Percentiles rank a stretch among this genome's conserved stretches.
These are phyloP conservation scores for Extremus antarcticus DNA, from an alignment of 495 filamentous ascomycete genomes.

Conservation along the genomic window DNA sequence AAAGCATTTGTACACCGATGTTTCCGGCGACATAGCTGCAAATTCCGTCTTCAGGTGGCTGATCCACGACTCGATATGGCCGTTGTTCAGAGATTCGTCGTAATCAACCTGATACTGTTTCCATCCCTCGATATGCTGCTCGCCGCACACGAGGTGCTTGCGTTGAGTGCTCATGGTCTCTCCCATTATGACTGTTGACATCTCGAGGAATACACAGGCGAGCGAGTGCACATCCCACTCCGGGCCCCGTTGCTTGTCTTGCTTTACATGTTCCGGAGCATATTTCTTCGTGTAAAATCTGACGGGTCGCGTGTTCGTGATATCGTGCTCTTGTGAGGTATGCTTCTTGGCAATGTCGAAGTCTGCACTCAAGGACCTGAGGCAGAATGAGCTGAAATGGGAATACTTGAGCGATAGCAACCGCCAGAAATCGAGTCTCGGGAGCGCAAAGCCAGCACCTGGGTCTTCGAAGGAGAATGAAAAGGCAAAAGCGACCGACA, in stretches of 20 bases:
- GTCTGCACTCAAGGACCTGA: too few relatives aligned
- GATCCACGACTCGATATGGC: not conserved
- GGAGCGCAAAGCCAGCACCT: too few relatives aligned
- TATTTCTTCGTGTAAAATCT: not conserved
- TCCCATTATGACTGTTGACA: not conserved
- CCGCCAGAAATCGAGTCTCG: too few relatives aligned
- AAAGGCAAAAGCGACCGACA: too few relatives aligned
- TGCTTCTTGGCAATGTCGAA: not conserved
- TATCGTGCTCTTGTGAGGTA: not conserved
- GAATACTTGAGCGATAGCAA: not conserved
- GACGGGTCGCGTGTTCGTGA: not conserved
- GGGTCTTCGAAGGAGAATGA: too few relatives aligned
- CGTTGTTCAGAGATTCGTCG: not conserved
- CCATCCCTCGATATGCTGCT: not conserved
- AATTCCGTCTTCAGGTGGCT: not conserved
- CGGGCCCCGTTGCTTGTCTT: not conserved
- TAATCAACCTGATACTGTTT: not conserved
- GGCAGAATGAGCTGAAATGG: not conserved
- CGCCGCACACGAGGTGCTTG: not conserved
- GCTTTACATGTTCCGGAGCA: not conserved
- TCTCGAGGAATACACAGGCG: not conserved
- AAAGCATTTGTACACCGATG: not conserved
- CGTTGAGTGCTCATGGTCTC: not conserved
- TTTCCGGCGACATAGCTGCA: not conserved
- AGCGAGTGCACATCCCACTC: not conserved